Evolutionary conservation across 2,329 filamentous ascomycete species (phyloP).

Genomic region (Zalaria sp.): DNA sequence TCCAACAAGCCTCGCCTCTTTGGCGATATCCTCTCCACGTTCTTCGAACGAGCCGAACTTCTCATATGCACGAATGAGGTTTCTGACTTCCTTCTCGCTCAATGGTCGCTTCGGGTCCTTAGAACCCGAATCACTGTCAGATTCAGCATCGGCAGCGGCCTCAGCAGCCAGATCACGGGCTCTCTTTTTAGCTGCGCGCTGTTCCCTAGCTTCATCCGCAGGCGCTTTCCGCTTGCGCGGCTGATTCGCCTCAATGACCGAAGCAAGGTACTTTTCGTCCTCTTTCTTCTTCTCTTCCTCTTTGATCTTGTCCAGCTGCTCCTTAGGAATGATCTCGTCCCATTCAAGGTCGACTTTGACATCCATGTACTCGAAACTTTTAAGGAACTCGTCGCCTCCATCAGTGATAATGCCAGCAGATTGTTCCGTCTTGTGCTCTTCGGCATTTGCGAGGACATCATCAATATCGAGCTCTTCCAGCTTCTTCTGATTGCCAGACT

Average conservation of each 20-base stretch:
- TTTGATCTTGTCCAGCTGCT: constrained; percentile 80
- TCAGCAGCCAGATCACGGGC: constrained; percentile 51
- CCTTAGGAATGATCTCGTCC: constrained; percentile 96
- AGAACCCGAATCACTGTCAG: constrained; percentile 31
- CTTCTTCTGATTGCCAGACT: constrained; percentile 90
- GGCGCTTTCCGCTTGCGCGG: constrained; percentile 58
- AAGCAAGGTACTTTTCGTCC: constrained; percentile 68
- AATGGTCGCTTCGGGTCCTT: constrained; percentile 80
- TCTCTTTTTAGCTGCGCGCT: constrained; percentile 55
- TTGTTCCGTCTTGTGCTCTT: constrained; percentile 92
- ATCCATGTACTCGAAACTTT: constrained; percentile 81
- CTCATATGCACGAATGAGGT: constrained; percentile 80
- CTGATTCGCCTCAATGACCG: constrained; percentile 71
- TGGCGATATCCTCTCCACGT: constrained; percentile 71
- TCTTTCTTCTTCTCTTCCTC: constrained; percentile 74
- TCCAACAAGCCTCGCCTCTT: constrained; percentile 70
- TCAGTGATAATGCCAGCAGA: constrained; percentile 89
- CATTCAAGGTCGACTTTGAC: constrained; percentile 94
- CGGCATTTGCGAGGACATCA: constrained; percentile 88
- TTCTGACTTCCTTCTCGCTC: constrained; percentile 82
- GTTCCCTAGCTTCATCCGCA: constrained; percentile 49
- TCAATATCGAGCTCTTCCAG: constrained; percentile 96
- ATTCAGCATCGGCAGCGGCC: constrained; percentile 44
- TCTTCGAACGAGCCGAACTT: constrained; percentile 85
- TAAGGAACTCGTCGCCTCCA: constrained; percentile 92